These are phyloP conservation scores for Przewalskia tangutica DNA, from an alignment of 257 asterid species.

Conservation along the genomic window DNA sequence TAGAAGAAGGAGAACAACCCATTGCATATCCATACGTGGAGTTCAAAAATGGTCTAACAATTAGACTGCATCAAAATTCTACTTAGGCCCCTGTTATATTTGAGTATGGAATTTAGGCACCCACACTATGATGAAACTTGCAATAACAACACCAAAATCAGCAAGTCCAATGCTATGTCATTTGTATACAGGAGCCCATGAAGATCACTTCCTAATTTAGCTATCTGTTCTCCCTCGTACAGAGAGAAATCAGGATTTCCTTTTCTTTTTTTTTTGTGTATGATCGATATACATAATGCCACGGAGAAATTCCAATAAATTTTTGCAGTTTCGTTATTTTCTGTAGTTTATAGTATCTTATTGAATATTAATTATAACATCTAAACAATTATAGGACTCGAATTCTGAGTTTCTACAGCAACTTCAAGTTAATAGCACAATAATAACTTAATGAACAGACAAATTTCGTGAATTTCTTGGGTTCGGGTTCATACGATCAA, in stretches of 20 bases:
- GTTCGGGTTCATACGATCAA: too few species aligned
- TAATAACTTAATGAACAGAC: too few species aligned
- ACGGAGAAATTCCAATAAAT: not conserved
- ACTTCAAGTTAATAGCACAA: too few species aligned
- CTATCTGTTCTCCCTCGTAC: not conserved
- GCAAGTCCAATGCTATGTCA: not conserved
- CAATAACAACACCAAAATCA: not conserved
- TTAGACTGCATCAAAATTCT: constrained; percentile 18
- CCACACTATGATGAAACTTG: not conserved
- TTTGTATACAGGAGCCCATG: not conserved
- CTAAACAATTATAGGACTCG: too few species aligned
- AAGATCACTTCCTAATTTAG: not conserved
- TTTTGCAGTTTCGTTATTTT: not conserved
- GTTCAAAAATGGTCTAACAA: constrained; percentile 35
- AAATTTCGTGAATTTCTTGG: too few species aligned
- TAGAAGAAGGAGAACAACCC: constrained; percentile 52
- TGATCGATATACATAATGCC: not conserved
- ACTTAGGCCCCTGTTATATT: not conserved
- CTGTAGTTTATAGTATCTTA: not conserved
- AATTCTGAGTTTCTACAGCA: too few species aligned
- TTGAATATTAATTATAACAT: not conserved
- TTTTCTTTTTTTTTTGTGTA: not conserved
- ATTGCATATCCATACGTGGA: constrained; percentile 69
- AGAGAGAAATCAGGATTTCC: not conserved
- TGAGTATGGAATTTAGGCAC: not conserved